Percentiles rank a stretch among this genome's conserved stretches.
Conservation (phyloP, 169 alveolate genomes). For the Blepharisma undulans region DNA sequence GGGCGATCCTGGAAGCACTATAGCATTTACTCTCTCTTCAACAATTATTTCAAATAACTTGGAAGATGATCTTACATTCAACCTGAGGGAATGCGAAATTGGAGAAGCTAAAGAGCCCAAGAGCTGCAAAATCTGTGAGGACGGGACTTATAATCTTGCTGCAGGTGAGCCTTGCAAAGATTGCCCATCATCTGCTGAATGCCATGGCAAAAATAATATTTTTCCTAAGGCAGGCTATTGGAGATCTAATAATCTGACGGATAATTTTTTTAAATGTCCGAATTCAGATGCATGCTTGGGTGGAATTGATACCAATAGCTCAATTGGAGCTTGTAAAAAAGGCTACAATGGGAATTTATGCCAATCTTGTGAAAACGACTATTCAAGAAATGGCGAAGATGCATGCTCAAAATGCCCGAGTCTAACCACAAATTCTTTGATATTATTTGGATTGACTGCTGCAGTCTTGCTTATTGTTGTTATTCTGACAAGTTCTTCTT, state of each 20-base stretch:
- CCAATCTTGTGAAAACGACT: slow-evolving; percentile 28
- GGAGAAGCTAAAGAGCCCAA: not conserved
- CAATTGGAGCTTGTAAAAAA: slow-evolving; percentile 41
- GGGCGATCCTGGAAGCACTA: not conserved
- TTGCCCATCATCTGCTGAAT: slow-evolving; percentile 41
- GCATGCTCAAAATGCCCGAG: slow-evolving; percentile 47
- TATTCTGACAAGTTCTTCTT: slow-evolving; percentile 20
- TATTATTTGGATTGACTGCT: not conserved
- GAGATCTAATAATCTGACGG: slow-evolving; percentile 46
- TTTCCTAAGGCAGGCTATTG: slow-evolving; percentile 60
- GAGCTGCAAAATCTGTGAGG: not conserved
- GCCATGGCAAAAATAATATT: slow-evolving; percentile 54
- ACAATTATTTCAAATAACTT: not conserved
- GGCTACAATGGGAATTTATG: slow-evolving; percentile 39
- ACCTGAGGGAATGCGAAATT: not conserved
- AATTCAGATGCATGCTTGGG: slow-evolving; percentile 55
- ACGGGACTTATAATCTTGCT: not conserved
- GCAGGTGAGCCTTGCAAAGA: not conserved
- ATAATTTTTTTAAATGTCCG: slow-evolving; percentile 48
- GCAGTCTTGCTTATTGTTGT: not conserved
- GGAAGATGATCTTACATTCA: not conserved
- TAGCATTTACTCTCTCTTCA: not conserved
- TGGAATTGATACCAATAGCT: slow-evolving; percentile 33
- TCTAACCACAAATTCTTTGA: not conserved
- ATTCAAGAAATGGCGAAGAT: not conserved